These are phyloP conservation scores for Nemania sp. DNA, from an alignment of 2,329 filamentous ascomycete species.

Conservation along the genomic window DNA sequence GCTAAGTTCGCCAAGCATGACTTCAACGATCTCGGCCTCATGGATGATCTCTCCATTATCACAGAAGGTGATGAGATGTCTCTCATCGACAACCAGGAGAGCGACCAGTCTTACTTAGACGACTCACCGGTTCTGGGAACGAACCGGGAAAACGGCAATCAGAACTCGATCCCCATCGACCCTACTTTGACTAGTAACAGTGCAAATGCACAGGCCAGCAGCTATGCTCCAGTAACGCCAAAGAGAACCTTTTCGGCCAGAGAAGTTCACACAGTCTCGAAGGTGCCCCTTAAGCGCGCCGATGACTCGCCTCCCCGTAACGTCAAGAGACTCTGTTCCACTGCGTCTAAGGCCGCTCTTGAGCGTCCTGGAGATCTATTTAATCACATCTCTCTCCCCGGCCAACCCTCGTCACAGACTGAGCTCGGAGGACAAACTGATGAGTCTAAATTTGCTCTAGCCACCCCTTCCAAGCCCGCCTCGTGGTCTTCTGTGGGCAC, in stretches of 20 bases:
- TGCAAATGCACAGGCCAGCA: conserved; percentile 34
- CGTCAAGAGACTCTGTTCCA: conserved; percentile 63
- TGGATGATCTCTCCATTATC: conserved; percentile 68
- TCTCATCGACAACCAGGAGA: conserved; percentile 59
- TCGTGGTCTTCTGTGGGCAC: conserved; percentile 67
- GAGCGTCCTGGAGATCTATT: conserved; percentile 58
- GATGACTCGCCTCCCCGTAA: conserved; percentile 66
- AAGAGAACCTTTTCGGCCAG: conserved; percentile 61
- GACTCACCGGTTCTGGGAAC: conserved; percentile 64
- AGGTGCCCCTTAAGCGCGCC: conserved; percentile 79
- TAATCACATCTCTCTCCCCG: conserved; percentile 64
- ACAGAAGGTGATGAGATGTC: conserved; percentile 72
- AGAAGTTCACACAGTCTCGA: conserved; percentile 79
- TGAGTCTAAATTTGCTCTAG: conserved; percentile 48
- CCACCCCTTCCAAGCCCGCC: conserved; percentile 63
- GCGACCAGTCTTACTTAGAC: conserved; percentile 51
- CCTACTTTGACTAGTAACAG: conserved; percentile 55
- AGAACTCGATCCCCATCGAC: conserved; percentile 71
- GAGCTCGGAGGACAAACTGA: conserved; percentile 44
- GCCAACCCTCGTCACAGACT: conserved; percentile 55
- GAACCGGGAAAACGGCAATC: conserved; percentile 75
- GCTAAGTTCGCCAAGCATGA: conserved; percentile 56
- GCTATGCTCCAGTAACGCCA: conserved; percentile 66
- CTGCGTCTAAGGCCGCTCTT: conserved; percentile 61
- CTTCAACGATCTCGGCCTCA: conserved; percentile 62